Base-by-base conservation (phyloP, 2,329 filamentous ascomycete species). In the Arthrobotrys sinensis region DNA sequence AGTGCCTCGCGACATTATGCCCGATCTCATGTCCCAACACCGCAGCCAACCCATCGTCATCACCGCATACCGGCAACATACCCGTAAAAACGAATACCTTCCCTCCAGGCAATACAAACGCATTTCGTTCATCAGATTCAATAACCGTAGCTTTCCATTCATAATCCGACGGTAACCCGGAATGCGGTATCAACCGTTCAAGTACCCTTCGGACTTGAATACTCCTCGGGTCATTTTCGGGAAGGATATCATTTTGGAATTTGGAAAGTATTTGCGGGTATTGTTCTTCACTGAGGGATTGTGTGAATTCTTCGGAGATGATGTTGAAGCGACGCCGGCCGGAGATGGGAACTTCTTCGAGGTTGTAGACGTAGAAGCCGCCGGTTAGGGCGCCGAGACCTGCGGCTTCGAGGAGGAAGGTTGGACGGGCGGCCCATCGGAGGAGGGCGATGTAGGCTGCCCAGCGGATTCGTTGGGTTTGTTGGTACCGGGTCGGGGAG, bases 11-110 rank as follows among this genome's bases (percentile, higher is more conserved):
- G n/a, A 92, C 87, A 80, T 91, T 92, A 83, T 95, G 92, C 12
- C 92, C 91, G 78, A 94, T 92, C 85, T 94, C 92, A 84, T 95
- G 92, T 8, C 91, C 91, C 12, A 95, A 86, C 1, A 95, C 91
- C 0, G 92, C 89, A 3, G 92, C 92, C 28, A 95, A 86, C 1
- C 90, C 90, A 82, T 91, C 88, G 68, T 93, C 91, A 81, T 86
- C 89, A 64, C 86, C 83, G 76, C 91, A 91, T n/a, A 93, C 85
- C 12, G 88, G 87, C 66, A 95, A 83, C 34, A 94, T 90, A 36
- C 92, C 92, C 79, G 89, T 91, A 82, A 90, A 91, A 0, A 95
- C 92, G 82, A 94, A 94, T 0, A 95, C 92, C 81, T 94, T 93
- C 24, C 92, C 92, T 3, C 90, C 92, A 0, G 92, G 92, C 4